phyloP scores from a whole-genome alignment of 148 eudicot species.

The Simmondsia chinensis region DNA sequence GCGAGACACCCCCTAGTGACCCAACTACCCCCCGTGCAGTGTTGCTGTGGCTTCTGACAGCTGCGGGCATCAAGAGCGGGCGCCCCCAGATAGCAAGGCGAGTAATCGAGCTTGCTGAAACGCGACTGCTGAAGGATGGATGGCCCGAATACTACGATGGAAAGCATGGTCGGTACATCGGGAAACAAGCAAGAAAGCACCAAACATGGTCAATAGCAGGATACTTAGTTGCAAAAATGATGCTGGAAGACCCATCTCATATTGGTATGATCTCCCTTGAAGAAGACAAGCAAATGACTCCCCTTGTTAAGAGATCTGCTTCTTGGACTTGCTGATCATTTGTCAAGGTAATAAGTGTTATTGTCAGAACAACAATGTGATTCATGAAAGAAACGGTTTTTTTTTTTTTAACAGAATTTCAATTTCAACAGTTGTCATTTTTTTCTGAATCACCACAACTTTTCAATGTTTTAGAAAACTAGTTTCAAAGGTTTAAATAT shows the following conservation, averaged over 20 bases:
- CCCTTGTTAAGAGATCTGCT: conserved; percentile 37
- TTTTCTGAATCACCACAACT: no score
- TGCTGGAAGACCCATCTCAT: conserved; percentile 58
- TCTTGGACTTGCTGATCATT: conserved; percentile 30
- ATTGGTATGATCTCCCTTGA: conserved; percentile 54
- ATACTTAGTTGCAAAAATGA: conserved; percentile 48
- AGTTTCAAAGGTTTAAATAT: no score
- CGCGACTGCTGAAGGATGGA: conserved; percentile 31
- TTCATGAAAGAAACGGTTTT: no score
- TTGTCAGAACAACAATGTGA: no score
- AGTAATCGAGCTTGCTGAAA: conserved; percentile 37
- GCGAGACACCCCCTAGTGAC: no score
- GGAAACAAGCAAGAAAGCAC: conserved; percentile 45
- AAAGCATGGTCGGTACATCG: conserved; percentile 36
- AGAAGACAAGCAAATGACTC: conserved; percentile 45
- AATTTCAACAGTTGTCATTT: no score
- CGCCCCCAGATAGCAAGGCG: conserved; percentile 45
- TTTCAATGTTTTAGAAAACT: no score
- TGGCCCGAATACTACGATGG: conserved; percentile 63
- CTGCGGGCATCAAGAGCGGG: conserved; percentile 53
- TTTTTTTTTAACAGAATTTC: no score
- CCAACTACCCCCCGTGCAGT: conserved; percentile 21
- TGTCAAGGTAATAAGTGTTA: no score
- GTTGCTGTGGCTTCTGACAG: conserved; percentile 39
- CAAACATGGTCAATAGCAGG: conserved; percentile 62